Conservation (phyloP, 2,329 filamentous ascomycete genomes). For the Incumbomyces delicatus region DNA sequence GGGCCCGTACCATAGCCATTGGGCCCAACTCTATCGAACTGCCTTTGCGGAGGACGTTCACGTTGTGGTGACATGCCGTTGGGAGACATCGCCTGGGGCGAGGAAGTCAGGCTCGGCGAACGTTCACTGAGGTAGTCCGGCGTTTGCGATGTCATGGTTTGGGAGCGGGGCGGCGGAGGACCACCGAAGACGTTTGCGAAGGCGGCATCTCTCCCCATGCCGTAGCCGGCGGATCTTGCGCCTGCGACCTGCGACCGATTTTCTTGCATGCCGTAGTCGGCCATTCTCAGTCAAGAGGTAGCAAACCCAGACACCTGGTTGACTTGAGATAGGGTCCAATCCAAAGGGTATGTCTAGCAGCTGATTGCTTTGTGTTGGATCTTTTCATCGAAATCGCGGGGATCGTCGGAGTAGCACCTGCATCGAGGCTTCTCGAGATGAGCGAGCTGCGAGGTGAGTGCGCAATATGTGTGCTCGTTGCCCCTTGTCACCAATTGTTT, state of each 20-base stretch:
- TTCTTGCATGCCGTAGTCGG: constrained; percentile 55
- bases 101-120: constrained; percentile 66
- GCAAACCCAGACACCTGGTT: constrained; percentile 7
- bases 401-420: too few species aligned
- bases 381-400: too few species aligned
- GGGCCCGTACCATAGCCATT: constrained; percentile 33
- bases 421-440: too few species aligned
- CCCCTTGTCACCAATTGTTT: too few species aligned
- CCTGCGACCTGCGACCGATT: constrained; percentile 42
- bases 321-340: not conserved
- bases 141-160: constrained; percentile 84
- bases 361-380: not conserved
- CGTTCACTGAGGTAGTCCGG: constrained; percentile 55
- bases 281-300: constrained; percentile 38
- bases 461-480: too few species aligned
- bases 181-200: constrained; percentile 94
- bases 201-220: constrained; percentile 75
- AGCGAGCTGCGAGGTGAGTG: too few species aligned
- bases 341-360: not conserved
- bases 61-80: constrained; percentile 34
- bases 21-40: constrained; percentile 31
- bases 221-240: constrained; percentile 41
- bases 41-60: constrained; percentile 34
- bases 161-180: constrained; percentile 74
- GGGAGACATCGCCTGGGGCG: constrained; percentile 18